These are phyloP conservation scores for Xylaria curta DNA, from an alignment of 495 filamentous ascomycete species.

Conservation along the genomic window DNA sequence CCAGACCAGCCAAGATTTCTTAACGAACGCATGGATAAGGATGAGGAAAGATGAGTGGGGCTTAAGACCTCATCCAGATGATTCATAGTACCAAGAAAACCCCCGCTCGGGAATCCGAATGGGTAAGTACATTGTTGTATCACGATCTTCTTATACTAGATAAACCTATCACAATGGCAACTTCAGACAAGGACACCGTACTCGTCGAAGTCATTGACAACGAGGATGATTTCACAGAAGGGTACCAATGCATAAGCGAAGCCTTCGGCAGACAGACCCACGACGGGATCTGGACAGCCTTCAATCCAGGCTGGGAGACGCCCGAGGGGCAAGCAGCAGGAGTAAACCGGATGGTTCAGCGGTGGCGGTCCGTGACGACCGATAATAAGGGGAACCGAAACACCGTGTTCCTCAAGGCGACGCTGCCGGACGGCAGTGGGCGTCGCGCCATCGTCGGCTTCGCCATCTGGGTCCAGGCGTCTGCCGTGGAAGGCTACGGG, in stretches of 20 bases:
- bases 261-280: constrained; percentile 50
- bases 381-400: constrained; percentile 48
- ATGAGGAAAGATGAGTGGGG: constrained; percentile 8
- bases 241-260: constrained; percentile 32
- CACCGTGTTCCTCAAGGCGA: constrained; percentile 53
- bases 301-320: constrained; percentile 54
- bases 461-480: constrained; percentile 48
- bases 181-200: constrained; percentile 2
- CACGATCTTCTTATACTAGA: background rate
- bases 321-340: constrained; percentile 39
- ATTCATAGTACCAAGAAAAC: constrained; percentile 9
- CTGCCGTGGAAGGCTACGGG: constrained; percentile 45
- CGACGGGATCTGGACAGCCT: constrained; percentile 51
- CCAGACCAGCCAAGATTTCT: background rate
- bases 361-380: constrained; percentile 39
- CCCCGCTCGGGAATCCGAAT: background rate
- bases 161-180: background rate
- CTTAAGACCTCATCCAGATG: background rate
- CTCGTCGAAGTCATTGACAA: constrained; percentile 33
- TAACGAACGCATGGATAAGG: background rate
- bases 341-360: constrained; percentile 37
- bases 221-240: constrained; percentile 29
- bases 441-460: constrained; percentile 42
- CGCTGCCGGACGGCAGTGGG: constrained; percentile 32
- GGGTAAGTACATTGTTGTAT: background rate